Percentiles rank a stretch among this genome's conserved stretches.
These are phyloP conservation scores for Candolleomyces eurysporus DNA, from an alignment of 768 basidiomycete species.

Conservation along the genomic window DNA sequence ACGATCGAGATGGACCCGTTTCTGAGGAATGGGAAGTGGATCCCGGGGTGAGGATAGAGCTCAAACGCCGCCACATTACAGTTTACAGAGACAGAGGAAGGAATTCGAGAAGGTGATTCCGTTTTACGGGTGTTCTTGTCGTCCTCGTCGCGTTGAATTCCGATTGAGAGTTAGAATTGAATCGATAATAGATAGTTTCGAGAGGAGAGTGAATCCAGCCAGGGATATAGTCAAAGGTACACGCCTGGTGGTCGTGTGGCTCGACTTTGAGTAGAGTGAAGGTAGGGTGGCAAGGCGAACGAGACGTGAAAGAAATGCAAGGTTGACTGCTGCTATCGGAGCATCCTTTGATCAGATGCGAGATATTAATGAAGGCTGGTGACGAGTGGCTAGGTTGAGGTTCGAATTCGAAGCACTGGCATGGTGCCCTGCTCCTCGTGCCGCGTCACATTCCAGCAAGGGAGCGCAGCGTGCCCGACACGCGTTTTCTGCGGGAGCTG, in stretches of 20 bases:
- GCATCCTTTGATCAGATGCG: too few species aligned
- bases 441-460: neutral
- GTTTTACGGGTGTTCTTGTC: neutral
- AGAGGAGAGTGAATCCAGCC: too few species aligned
- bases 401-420: neutral
- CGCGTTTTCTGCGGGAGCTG: neutral
- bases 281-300: too few species aligned
- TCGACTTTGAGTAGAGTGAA: too few species aligned
- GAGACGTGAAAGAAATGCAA: too few species aligned
- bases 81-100: neutral
- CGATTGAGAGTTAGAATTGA: too few species aligned
- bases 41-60: neutral
- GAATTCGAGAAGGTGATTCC: neutral
- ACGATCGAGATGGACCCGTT: neutral
- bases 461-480: neutral
- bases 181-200: too few species aligned
- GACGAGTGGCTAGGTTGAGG: too few species aligned
- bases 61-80: neutral
- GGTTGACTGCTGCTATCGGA: too few species aligned
- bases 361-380: neutral
- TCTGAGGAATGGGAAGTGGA: neutral
- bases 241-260: too few species aligned
- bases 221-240: too few species aligned
- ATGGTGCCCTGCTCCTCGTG: neutral
- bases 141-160: too few species aligned